A percentile compares a stretch with the other conserved stretches of the same genome.
Conservation (phyloP, 192 early-diverging fungal genomes). For the Allomyces macrogynus region DNA sequence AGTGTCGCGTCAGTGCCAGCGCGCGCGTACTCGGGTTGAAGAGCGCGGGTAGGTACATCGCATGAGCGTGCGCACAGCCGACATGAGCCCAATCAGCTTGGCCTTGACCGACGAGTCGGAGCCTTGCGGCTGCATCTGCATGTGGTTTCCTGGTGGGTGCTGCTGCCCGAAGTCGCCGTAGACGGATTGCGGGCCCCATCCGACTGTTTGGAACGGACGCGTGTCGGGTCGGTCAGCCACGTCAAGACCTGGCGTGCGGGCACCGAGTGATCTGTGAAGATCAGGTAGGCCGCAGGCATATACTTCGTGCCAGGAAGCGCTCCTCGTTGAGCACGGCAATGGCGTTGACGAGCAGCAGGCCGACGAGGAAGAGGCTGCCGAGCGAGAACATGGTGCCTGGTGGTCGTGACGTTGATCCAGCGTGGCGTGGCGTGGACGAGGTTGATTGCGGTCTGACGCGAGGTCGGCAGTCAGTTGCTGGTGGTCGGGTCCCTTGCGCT, state of each 20-base stretch:
- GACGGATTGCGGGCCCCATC: constrained; percentile 17
- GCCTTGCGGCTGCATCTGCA: constrained; percentile 7
- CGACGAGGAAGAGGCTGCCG: constrained; percentile 57
- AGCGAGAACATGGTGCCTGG: constrained; percentile 20
- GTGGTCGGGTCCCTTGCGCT: no score
- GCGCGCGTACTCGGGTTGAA: neutral
- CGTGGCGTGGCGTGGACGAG: no score
- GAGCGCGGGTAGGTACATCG: constrained; percentile 39
- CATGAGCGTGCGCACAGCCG: constrained; percentile 71
- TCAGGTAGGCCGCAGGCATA: constrained; percentile 2
- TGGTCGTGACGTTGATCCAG: no score
- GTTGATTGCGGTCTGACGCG: no score
- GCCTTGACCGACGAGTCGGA: constrained; percentile 49
- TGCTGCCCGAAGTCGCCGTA: neutral
- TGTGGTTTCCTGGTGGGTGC: neutral
- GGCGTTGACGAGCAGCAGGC: constrained; percentile 66
- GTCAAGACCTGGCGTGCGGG: no score
- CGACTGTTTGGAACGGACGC: no score
- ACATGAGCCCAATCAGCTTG: constrained; percentile 70
- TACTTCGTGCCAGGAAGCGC: constrained; percentile 76
- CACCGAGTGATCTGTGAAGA: no score
- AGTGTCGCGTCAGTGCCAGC: neutral
- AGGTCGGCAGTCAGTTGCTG: no score
- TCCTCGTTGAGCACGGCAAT: constrained; percentile 81
- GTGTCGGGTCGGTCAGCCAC: neutral